Base-by-base conservation (phyloP, 1,284 basidiomycete species). In the Stygiomarasmius scandens region DNA sequence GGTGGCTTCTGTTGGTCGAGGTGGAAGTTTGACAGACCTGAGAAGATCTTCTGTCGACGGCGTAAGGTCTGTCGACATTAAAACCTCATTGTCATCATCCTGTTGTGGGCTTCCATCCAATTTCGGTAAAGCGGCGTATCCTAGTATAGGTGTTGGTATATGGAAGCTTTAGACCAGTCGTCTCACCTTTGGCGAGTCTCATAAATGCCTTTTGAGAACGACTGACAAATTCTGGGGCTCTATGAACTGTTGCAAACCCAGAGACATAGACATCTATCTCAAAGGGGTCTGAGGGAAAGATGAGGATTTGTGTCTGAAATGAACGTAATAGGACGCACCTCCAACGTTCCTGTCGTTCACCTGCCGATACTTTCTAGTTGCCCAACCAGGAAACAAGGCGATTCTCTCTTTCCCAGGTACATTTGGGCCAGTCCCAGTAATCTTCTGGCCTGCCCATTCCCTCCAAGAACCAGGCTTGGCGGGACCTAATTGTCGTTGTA, bases 151-250 rank as follows among this genome's bases (percentile, higher is more conserved):
- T 23, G 43, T 38, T 32, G 48, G 24, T 56, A 22, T n/a, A 50
- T 52, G 41, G 38, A 43, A 41, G 29, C 32, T 20, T 20, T n/a
- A 55, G 41, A 52, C 27, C 20, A 50, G 38, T 43, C 8, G 43
- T n/a, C 77, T 41, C 65, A 92, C 93, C 80, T 79, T 86, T 90
- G 8, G 92, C 93, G 43, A 95, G 72, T 20, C 81, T 80, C 57
- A 94, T 78, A 64, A 95, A 90, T 0, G 90, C 85, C 12, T 82
- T 80, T 60, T 94, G 92, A 1, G 90, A 86, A 4, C 90, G 83
- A 49, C 85, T 88, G 1, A 85, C 81, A 53, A 80, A 77, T 53
- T 87, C 86, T 2, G 84, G 80, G 2, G 82, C 77, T 36, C 85
- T 81, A 47, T 86, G 77, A 52, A 79, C 84, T 16, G 85, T 80